Conservation (phyloP, 164 flowering plant genomes). For the Aristolochia contorta region DNA sequence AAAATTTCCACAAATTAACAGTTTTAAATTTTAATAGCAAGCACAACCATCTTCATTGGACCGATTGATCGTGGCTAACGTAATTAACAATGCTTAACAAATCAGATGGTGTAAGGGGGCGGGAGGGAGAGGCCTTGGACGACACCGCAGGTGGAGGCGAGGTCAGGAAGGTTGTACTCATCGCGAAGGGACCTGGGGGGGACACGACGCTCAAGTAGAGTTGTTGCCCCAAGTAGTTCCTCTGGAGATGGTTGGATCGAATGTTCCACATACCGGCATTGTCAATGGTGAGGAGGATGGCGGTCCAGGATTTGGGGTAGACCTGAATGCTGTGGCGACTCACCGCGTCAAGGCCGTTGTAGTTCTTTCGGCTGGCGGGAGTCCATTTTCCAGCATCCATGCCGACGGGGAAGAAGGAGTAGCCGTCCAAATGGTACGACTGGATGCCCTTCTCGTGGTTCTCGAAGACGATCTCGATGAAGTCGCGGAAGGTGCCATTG, state of each 20-base stretch:
- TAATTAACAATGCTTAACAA: no score
- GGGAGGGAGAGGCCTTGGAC: constrained; percentile 31
- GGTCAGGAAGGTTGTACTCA: constrained; percentile 32
- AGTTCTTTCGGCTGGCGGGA: constrained; percentile 34
- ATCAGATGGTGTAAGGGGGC: constrained; percentile 18
- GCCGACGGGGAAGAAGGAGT: constrained; percentile 45
- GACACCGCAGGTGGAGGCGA: constrained; percentile 20
- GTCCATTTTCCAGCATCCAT: constrained; percentile 38
- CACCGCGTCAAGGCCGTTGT: constrained; percentile 41
- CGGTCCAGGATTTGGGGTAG: constrained; percentile 40
- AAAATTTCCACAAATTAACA: no score
- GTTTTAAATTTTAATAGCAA: no score
- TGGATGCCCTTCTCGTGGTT: constrained; percentile 38
- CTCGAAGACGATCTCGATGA: constrained; percentile 46
- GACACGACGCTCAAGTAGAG: constrained; percentile 36
- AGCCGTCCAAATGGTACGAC: constrained; percentile 36
- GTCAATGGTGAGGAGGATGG: constrained; percentile 35
- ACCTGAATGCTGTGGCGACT: constrained; percentile 44
- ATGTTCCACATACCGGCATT: constrained; percentile 49
- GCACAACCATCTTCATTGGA: no score
- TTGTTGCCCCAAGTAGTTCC: constrained; percentile 39
- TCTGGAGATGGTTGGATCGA: constrained; percentile 23
- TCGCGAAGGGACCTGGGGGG: constrained; percentile 33
- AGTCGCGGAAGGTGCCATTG: constrained; percentile 28
- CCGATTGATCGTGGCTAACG: no score